Base-by-base conservation (phyloP, 2,329 filamentous ascomycete genomes). In the Fusarium heterosporum region DNA sequence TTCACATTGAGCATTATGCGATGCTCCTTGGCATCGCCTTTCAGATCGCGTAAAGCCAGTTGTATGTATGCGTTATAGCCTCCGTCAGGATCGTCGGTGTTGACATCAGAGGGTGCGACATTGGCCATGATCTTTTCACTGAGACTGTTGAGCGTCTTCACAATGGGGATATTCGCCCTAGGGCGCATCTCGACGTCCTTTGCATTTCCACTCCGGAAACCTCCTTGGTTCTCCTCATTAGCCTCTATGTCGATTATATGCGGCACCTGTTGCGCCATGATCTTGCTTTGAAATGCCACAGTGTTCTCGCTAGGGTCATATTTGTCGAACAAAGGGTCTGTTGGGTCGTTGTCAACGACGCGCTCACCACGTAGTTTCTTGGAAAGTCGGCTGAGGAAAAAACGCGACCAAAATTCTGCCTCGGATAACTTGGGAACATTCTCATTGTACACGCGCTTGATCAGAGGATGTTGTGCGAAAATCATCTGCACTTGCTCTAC, bases 211-310 rank as follows among this genome's bases (percentile, higher is more conserved):
- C 85, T 80, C 72, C 86, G 90, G 73, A 90, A 87, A 52, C 94
- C 92, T 70, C 93, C 96, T 77, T 97, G 90, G 73, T 99, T 95
- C 77, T 96, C 92, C 79, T 98, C 96, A 74, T 99, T 99, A 29
- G 91, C 96, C 75, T 95, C 93, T 26, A 99, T 79, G 76, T 99
- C 92, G 70, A 99, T 94, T 67, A 96, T 94, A 72, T 94, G 89
- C 1, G 96, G 94, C 19, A 99, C 88, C 55, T 90, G 86, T 32
- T 89, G 82, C 5, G 89, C 81, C 67, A 86, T 81, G 46, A 87
- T 82, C 67, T 83, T 84, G 73, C 81, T 85, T 12, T 83, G 79
- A 43, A 85, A 81, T 34, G 79, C 79, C 19, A 81, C 77, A 30
- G 84, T 84, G 69, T 93, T 91, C 64, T 93, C 90, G 36, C 86